Evolutionary conservation across 2,329 filamentous ascomycete species (phyloP), one percentile per base, ranked within the genome.

Genomic region (Pestalotiopsis sp.): DNA sequence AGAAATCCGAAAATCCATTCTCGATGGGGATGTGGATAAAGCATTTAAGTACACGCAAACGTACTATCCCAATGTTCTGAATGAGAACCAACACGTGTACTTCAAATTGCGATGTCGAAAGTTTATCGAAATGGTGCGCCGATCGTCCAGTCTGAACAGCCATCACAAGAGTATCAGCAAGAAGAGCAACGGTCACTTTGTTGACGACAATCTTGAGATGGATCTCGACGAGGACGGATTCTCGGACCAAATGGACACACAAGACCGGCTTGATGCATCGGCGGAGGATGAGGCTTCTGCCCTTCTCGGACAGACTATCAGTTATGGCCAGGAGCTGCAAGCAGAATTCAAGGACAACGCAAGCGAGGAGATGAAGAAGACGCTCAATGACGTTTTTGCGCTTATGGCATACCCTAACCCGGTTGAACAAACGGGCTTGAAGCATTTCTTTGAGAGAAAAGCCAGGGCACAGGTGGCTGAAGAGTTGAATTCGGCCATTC

Each of bases 61-160:
- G 13, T 93, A 91, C 76, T 99, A 98, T 75, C 92, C 93, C 4
- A 86, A 87, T 27, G 94, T 98, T 1, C 86, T 99, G 20, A 86
- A 89, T 61, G 88, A 93, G 25, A 94, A 97, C 75, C 90, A 93
- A 67, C 90, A 94, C 66, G 94, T 98, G 17, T 91, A 95, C 77
- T 98, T 99, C 81, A 92, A 91, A 68, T 84, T 99, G 63, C 90
- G 92, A 73, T 98, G 95, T 77, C 90, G 94, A 70, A 97, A 96
- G 78, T 98, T 98, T 78, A 91, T 98, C 70, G 96, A 99, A 80
- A 95, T 99, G 91, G 94, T 97, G 75, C 89, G 92, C 56, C 88
- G 87, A 68, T 91, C 90, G 45, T 90, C 91, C 2, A 92, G 95
- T 73, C 80, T 92, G 20, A 86, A 85, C 75, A 83, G 85, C 9